Evolutionary conservation across 352 stramenopile genomes (phyloP), one percentile per base, ranked within the genome.

Genomic region (Elongisporangium senticosum): DNA sequence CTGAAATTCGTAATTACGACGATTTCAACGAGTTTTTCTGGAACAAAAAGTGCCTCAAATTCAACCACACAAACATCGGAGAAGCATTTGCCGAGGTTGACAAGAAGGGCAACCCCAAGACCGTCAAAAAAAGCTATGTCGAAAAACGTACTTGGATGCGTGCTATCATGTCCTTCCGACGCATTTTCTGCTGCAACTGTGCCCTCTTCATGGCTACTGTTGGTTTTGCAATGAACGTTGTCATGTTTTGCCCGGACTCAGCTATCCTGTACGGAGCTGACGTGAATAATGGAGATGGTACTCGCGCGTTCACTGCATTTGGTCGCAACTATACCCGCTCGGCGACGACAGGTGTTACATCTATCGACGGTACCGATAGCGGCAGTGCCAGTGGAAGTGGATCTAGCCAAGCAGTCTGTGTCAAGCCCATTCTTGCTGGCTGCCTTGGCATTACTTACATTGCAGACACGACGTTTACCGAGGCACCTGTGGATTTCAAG

Each of bases 21-120:
- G 85, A 95, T 56, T 95, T 95, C 51, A 95, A 95, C 65, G 85
- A 95, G 69, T 95, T 93, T 48, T 95, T 95, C 62, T 95, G 85
- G 85, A 88, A 59, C 54, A 93, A 93, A 56, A 93, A 91, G 56
- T 93, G 83, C 40, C 61, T 95, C 39, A 92, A 90, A 67, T 93
- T 75, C 67, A 87, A 90, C 56, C 53, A 66, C 10, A 77, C 69
- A 39, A 83, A 55, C 20, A 92, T 95, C 39, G 67, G 67, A 26
- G 79, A 88, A 55, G 81, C 85, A 8, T 90, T 94, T 55, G 79
- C 55, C 1, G 74, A 87, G 50, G 62, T 86, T 20, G 81, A 95
- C 71, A 91, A 91, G 64, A 95, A 95, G 55, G 85, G 85, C 3
- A 71, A 72, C 20, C 82, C 83, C 7, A 93, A 95, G 63, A 64